A percentile compares a stretch with the other conserved stretches of the same genome.
These are phyloP conservation scores for Vaccinium vitisidaea DNA, from an alignment of 148 eudicot species.

Conservation along the genomic window DNA sequence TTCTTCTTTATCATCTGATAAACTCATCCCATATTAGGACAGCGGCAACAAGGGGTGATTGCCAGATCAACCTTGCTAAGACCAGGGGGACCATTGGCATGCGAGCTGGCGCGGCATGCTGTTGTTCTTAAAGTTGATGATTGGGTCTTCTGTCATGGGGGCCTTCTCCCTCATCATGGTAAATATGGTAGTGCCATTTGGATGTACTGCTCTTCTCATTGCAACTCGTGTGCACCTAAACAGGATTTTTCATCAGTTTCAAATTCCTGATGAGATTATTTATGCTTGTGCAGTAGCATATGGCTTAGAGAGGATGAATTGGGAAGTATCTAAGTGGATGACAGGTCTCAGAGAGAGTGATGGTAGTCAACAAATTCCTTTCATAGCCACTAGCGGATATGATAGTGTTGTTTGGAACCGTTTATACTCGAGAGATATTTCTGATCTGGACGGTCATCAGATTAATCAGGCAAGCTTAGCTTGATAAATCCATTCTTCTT, in stretches of 20 bases:
- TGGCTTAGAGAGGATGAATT: constrained; percentile 87
- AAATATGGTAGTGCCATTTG: constrained; percentile 11
- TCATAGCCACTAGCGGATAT: constrained; percentile 84
- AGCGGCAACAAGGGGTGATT: constrained; percentile 91
- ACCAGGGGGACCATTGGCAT: constrained; percentile 89
- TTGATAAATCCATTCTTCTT: neutral
- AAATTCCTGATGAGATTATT: constrained; percentile 11
- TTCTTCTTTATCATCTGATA: constrained; percentile 25
- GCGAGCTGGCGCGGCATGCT: constrained; percentile 84
- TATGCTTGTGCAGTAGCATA: constrained; percentile 56
- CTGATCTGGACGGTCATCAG: constrained; percentile 61
- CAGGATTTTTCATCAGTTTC: neutral
- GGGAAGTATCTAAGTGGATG: constrained; percentile 92
- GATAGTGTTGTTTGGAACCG: constrained; percentile 99
- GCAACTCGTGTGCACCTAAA: neutral
- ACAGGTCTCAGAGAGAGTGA: constrained; percentile 48
- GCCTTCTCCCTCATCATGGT: constrained; percentile 99
- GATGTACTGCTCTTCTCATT: neutral
- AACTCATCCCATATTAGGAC: constrained; percentile 65
- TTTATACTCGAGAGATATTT: constrained; percentile 81
- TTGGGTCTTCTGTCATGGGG: constrained; percentile 98
- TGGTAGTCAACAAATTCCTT: constrained; percentile 47
- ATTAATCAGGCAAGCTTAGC: constrained; percentile 48
- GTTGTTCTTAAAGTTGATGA: constrained; percentile 87
- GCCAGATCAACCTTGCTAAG: constrained; percentile 79